A percentile compares a stretch with the other conserved stretches of the same genome.
Evolutionary conservation across 1,139 yeast genomes (phyloP).

Genomic region (Hemisphaericaspora xylanilytica): DNA sequence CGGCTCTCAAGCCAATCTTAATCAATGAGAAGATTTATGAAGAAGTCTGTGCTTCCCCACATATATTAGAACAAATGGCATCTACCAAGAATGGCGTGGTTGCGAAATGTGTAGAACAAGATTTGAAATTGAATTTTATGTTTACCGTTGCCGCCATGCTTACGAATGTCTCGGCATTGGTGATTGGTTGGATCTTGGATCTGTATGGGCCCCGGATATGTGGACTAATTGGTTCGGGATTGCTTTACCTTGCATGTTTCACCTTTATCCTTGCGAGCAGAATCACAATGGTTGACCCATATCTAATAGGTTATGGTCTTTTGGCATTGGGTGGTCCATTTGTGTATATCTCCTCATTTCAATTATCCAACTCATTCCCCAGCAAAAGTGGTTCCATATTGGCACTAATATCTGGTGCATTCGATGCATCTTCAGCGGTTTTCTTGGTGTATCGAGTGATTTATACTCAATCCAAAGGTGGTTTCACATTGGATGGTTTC

Average conservation of each 20-base stretch:
- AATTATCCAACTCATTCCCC: slow-evolving; percentile 46
- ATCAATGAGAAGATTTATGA: slow-evolving; percentile 42
- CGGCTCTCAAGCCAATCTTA: slow-evolving; percentile 46
- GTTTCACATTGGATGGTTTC: slow-evolving; percentile 32
- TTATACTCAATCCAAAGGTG: slow-evolving; percentile 27
- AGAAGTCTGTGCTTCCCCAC: slow-evolving; percentile 25
- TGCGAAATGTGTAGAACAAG: slow-evolving; percentile 41
- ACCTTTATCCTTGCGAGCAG: slow-evolving; percentile 34
- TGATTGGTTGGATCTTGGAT: slow-evolving; percentile 42
- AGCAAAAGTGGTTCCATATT: slow-evolving; percentile 39
- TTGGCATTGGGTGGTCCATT: slow-evolving; percentile 50
- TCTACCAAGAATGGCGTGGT: slow-evolving; percentile 8
- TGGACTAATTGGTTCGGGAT: slow-evolving; percentile 41
- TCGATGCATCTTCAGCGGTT: slow-evolving; percentile 48
- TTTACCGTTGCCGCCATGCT: slow-evolving; percentile 46
- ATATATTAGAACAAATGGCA: not conserved
- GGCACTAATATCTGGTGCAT: slow-evolving; percentile 47
- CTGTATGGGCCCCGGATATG: slow-evolving; percentile 43
- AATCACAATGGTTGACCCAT: slow-evolving; percentile 32
- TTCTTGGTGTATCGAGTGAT: slow-evolving; percentile 37
- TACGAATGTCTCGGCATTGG: slow-evolving; percentile 44
- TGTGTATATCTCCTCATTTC: slow-evolving; percentile 44
- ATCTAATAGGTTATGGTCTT: slow-evolving; percentile 38
- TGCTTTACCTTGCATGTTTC: slow-evolving; percentile 36
- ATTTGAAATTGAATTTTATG: slow-evolving; percentile 45